Evolutionary conservation across 306 rosid species (phyloP).

Genomic region (Potentilla sterilis): DNA sequence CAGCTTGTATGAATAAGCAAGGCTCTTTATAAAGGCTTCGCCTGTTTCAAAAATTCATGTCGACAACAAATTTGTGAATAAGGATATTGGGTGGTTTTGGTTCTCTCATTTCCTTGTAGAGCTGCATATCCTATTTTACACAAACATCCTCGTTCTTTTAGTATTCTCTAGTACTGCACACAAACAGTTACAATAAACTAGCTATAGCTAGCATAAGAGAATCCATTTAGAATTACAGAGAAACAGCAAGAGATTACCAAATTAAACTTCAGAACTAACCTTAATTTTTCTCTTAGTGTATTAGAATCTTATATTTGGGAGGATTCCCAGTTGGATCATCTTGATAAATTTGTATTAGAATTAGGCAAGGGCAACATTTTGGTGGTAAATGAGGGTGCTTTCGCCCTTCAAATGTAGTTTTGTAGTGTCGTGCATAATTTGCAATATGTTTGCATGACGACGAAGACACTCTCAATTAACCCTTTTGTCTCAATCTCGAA

Average conservation of each 20-base stretch:
- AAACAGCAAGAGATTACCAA: too few species aligned
- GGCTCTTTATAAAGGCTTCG: conserved; percentile 31
- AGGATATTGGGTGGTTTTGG: conserved; percentile 46
- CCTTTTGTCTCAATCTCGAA: background rate
- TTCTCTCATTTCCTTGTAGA: conserved; percentile 41
- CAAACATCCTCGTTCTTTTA: conserved; percentile 38
- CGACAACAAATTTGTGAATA: conserved; percentile 24
- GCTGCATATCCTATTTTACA: conserved; percentile 18
- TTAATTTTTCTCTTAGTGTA: background rate
- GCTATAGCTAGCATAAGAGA: background rate
- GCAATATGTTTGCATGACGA: conserved; percentile 1
- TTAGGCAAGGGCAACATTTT: background rate
- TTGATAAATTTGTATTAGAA: background rate
- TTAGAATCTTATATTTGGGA: background rate
- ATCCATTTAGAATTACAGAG: too few species aligned
- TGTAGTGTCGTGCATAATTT: background rate
- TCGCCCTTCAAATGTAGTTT: background rate
- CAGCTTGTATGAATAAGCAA: conserved; percentile 17
- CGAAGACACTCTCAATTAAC: background rate
- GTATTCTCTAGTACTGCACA: conserved; percentile 29
- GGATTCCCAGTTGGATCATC: background rate
- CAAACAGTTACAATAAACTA: conserved; percentile 14
- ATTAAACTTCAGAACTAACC: background rate
- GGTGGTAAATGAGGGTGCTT: background rate
- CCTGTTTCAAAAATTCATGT: background rate